Evolutionary conservation across 768 basidiomycete genomes (phyloP).

Genomic region (Russula vinacea): DNA sequence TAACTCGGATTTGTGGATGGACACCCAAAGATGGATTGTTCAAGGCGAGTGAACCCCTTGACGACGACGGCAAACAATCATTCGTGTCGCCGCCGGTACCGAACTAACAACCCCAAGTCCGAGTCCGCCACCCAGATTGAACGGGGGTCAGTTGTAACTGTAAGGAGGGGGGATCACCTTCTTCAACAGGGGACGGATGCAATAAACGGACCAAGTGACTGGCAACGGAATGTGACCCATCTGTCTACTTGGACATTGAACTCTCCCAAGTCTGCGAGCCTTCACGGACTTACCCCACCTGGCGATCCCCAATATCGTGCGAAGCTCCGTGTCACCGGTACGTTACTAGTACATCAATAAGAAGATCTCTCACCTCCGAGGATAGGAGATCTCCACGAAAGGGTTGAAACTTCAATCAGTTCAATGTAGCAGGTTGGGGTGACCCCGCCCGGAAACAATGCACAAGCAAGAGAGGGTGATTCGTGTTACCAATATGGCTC

Average conservation of each 20-base stretch:
- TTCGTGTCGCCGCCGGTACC: neutral
- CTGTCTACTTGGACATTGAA: conserved; percentile 53
- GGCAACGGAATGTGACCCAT: neutral
- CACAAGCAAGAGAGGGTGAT: conserved; percentile 85
- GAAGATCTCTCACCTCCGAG: conserved; percentile 81
- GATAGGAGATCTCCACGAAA: neutral
- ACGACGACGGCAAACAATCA: neutral
- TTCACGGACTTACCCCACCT: conserved; percentile 55
- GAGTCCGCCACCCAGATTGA: neutral
- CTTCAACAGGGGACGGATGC: conserved; percentile 3
- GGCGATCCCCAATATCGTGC: conserved; percentile 59
- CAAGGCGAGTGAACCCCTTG: neutral
- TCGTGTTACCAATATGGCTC: conserved; percentile 81
- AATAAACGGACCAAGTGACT: neutral
- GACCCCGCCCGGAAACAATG: conserved; percentile 72
- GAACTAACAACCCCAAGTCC: neutral
- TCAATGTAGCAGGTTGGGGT: conserved; percentile 92
- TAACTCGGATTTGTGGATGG: neutral
- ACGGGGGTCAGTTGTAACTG: neutral
- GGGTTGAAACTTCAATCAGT: conserved; percentile 44
- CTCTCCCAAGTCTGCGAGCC: conserved; percentile 49
- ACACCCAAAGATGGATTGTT: neutral
- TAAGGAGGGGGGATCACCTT: neutral
- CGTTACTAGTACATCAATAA: conserved; percentile 67
- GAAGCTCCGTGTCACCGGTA: conserved; percentile 59